These are phyloP conservation scores for Oryza rufipogon DNA, from an alignment of 176 grass and related monocot species.

Conservation along the genomic window DNA sequence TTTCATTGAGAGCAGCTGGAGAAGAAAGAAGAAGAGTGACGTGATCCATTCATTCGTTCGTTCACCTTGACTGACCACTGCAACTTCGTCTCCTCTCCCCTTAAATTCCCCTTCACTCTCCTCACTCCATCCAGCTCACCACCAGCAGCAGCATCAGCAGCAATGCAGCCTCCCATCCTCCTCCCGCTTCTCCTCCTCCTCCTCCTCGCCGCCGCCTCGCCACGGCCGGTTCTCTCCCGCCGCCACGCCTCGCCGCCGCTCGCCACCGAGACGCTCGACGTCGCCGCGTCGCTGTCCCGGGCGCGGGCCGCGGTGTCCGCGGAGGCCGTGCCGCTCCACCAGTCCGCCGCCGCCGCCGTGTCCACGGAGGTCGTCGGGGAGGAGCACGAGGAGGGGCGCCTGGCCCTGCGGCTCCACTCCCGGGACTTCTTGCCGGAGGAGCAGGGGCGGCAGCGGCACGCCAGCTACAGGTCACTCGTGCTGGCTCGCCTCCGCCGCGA, in stretches of 20 bases:
- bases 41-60: no score
- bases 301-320: conserved; percentile 62
- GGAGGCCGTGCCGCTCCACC: conserved; percentile 34
- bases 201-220: conserved; percentile 20
- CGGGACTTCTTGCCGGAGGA: conserved; percentile 65
- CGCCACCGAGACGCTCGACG: conserved; percentile 61
- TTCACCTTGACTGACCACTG: conserved; percentile 9
- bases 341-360: conserved; percentile 9
- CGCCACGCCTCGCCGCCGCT: conserved; percentile 23
- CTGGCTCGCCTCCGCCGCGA: conserved; percentile 68
- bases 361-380: neutral
- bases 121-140: neutral
- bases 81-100: neutral
- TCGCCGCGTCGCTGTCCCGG: conserved; percentile 53
- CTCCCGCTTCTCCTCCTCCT: conserved; percentile 18
- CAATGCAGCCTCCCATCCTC: conserved; percentile 36
- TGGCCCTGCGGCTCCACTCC: conserved; percentile 60
- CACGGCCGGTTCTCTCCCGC: conserved; percentile 21
- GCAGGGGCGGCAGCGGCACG: conserved; percentile 46
- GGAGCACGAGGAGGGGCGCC: neutral
- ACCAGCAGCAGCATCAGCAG: neutral
- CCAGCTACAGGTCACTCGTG: conserved; percentile 54
- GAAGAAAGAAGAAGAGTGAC: neutral
- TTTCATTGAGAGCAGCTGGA: neutral
- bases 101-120: neutral